Percentiles rank a stretch among this genome's conserved stretches.
Conservation (phyloP, 352 stramenopile genomes). For the Phytophthora sansomeana region DNA sequence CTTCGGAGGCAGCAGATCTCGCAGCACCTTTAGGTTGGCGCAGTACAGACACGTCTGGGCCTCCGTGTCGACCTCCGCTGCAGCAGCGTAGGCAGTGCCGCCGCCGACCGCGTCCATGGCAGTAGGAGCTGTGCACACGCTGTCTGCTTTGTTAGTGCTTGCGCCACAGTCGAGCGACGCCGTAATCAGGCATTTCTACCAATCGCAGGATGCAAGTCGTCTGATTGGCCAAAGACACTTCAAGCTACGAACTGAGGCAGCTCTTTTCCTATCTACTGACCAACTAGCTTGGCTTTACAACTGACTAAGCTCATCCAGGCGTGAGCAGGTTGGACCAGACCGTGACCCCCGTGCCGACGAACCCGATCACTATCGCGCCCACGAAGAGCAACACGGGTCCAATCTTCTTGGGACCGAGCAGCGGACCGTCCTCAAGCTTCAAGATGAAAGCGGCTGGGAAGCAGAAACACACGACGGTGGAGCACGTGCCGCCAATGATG, state of each 20-base stretch:
- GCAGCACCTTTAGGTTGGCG: conserved; percentile 56
- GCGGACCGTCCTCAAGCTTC: conserved; percentile 80
- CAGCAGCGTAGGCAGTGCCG: neutral
- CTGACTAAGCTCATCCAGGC: conserved; percentile 17
- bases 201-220: neutral
- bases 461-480: conserved; percentile 86
- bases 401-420: conserved; percentile 78
- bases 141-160: conserved; percentile 2
- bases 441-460: conserved; percentile 86
- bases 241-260: too few species aligned
- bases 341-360: conserved; percentile 73
- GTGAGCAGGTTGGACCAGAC: conserved; percentile 72
- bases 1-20: conserved; percentile 60
- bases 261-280: too few species aligned
- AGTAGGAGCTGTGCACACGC: neutral
- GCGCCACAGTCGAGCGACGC: neutral
- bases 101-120: conserved; percentile 5
- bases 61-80: conserved; percentile 1
- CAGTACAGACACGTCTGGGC: conserved; percentile 49
- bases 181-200: conserved; percentile 3
- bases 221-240: neutral
- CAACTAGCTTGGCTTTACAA: neutral
- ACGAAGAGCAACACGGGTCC: conserved; percentile 76
- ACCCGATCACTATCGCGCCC: conserved; percentile 75
- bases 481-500: conserved; percentile 88